Evolutionary conservation across 345 rosid genomes (phyloP), one percentile per base, ranked within the genome.

Genomic region (Conringia planisiliqua): DNA sequence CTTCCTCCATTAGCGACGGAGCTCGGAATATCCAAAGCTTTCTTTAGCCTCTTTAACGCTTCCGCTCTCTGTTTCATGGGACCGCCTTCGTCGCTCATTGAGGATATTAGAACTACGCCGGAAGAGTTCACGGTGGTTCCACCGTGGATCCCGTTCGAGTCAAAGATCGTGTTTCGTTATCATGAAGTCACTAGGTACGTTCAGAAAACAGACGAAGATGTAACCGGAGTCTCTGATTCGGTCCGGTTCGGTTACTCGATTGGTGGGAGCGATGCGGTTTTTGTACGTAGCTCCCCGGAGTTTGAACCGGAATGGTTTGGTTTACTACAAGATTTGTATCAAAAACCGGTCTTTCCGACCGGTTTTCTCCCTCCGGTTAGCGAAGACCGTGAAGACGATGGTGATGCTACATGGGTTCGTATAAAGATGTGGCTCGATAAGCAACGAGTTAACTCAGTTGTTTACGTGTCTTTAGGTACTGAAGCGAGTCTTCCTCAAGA

Each of bases 271-370:
- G 87, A 87, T 22, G 73, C 72, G 5, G 77, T 85, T 52, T 39
- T 82, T 20, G 68, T 85, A 3, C 82, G 87, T 57, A 83, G 85
- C 70, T 77, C 70, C 2, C 76, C 75, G 6, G 80, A 83, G 42
- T 68, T 85, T 14, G 89, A 87, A 77, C 79, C 85, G 60, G 87
- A 85, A 12, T 85, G 86, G 86, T 75, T 87, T 73, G 56, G 77
- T 58, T 82, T 87, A 57, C 54, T 82, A 11, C 50, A 1, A 1
- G 61, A 77, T 50, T 26, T 85, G 30, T 77, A 76, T 47, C 27
- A 18, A 22, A 87, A 83, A 57, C 84, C 83, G 40, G 68, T 83
- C 0, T 55, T 83, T 10, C 83, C 91, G 2, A 43, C 83, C 16
- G 91, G 89, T 7, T 82, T 84, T 55, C 67, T 86, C 29, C 88